These are phyloP conservation scores for Fusarium hostae DNA, from an alignment of 2,329 filamentous ascomycete genomes.

Conservation along the genomic window DNA sequence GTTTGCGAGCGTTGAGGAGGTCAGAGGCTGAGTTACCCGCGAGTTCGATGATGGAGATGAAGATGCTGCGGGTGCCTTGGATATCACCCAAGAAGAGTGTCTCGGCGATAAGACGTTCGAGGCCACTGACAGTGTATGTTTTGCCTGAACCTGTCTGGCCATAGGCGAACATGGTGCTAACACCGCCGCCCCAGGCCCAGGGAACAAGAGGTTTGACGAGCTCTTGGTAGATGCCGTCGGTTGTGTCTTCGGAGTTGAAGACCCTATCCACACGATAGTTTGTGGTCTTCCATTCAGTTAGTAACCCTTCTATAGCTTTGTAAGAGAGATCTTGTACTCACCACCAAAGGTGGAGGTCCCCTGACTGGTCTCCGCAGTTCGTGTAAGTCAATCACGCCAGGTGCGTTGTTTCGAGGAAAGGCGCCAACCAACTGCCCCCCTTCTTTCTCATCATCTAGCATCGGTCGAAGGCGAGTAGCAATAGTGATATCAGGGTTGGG, in stretches of 20 bases:
- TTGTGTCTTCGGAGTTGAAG: constrained; percentile 50
- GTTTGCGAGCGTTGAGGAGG: constrained; percentile 54
- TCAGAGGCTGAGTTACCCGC: constrained; percentile 53
- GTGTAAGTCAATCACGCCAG: constrained; percentile 49
- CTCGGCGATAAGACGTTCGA: constrained; percentile 55
- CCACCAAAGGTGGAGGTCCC: constrained; percentile 48
- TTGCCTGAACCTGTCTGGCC: constrained; percentile 63
- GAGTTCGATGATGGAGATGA: constrained; percentile 54
- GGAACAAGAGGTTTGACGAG: constrained; percentile 56
- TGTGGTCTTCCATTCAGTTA: constrained; percentile 44
- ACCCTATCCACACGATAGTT: constrained; percentile 51
- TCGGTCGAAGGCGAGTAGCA: constrained; percentile 51
- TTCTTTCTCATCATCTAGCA: constrained; percentile 49
- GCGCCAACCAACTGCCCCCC: constrained; percentile 45
- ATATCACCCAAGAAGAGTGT: constrained; percentile 46
- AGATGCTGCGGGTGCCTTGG: constrained; percentile 46
- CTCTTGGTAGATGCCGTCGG: constrained; percentile 55
- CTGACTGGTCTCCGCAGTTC: constrained; percentile 50
- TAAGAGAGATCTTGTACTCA: constrained; percentile 4
- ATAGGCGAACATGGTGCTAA: constrained; percentile 61
- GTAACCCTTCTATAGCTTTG: too few relatives aligned
- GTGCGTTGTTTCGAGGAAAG: constrained; percentile 5
- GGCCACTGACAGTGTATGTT: constrained; percentile 56
- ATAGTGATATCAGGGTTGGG: constrained; percentile 49
- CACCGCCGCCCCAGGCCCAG: constrained; percentile 58